phyloP scores from a whole-genome alignment of 768 basidiomycete genomes.

The Tylopilus balloui region DNA sequence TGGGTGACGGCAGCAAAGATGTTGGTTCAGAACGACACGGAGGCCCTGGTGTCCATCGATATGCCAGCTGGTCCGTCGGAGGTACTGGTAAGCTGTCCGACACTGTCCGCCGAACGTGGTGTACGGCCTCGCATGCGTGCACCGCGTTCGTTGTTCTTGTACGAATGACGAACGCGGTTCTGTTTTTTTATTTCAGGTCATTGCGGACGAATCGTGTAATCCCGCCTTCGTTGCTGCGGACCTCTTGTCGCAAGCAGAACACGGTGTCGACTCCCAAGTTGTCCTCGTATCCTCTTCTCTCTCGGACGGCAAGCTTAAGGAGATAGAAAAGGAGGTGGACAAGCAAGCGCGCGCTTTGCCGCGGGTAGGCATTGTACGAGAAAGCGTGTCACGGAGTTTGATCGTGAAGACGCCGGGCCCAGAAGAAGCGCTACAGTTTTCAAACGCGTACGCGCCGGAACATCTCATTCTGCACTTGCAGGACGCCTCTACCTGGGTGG shows the following conservation, averaged over 20 bases:
- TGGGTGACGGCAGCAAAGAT: constrained; percentile 99
- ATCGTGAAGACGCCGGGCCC: constrained; percentile 69
- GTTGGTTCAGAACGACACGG: constrained; percentile 97
- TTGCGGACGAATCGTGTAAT: constrained; percentile 83
- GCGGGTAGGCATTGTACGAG: constrained; percentile 84
- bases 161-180: constrained; percentile 29
- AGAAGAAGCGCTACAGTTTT: constrained; percentile 80
- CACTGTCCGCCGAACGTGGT: constrained; percentile 56
- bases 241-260: constrained; percentile 95
- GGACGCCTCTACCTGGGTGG: constrained; percentile 60
- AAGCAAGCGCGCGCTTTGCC: constrained; percentile 80
- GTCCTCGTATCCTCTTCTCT: constrained; percentile 83
- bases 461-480: constrained; percentile 91
- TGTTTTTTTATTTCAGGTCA: constrained; percentile 54
- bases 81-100: constrained; percentile 62
- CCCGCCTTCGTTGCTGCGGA: constrained; percentile 95
- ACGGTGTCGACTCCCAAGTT: constrained; percentile 97
- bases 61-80: constrained; percentile 99
- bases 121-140: constrained; percentile 45
- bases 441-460: constrained; percentile 97
- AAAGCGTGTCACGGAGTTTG: constrained; percentile 86
- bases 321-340: constrained; percentile 83
- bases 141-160: constrained; percentile 39
- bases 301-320: constrained; percentile 52
- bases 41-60: constrained; percentile 93